A percentile compares a stretch with the other conserved stretches of the same genome.
These are phyloP conservation scores for Suhomyces yuchorum DNA, from an alignment of 1,139 yeast species.

Conservation along the genomic window DNA sequence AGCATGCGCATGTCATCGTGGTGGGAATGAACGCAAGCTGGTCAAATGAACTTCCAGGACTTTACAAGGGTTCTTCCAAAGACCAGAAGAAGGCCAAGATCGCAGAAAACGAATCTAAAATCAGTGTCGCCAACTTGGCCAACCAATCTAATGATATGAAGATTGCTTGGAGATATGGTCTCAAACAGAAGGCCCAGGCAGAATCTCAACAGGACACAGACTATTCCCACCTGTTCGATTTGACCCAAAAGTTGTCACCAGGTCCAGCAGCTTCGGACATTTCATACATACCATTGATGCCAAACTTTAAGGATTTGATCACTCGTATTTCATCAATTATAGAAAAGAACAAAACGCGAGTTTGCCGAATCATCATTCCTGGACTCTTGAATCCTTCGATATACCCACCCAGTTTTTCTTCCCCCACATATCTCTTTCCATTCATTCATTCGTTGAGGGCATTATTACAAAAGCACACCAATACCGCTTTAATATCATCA, in stretches of 20 bases:
- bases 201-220: conserved; percentile 12
- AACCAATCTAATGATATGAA: conserved; percentile 52
- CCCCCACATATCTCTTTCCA: conserved; percentile 54
- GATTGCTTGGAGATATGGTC: conserved; percentile 87
- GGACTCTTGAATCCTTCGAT: conserved; percentile 76
- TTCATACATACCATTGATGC: conserved; percentile 48
- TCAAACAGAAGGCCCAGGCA: conserved; percentile 43
- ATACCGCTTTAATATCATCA: conserved; percentile 53
- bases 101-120: conserved; percentile 57
- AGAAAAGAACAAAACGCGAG: conserved; percentile 36
- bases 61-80: conserved; percentile 68
- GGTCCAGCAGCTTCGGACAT: conserved; percentile 66
- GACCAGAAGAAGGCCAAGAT: conserved; percentile 66
- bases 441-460: conserved; percentile 64
- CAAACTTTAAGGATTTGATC: conserved; percentile 29
- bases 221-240: conserved; percentile 73
- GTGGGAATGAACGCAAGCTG: conserved; percentile 64
- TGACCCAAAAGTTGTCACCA: conserved; percentile 69
- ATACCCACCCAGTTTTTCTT: conserved; percentile 58
- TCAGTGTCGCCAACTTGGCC: conserved; percentile 68
- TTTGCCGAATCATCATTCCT: conserved; percentile 74
- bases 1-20: conserved; percentile 64
- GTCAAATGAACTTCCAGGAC: conserved; percentile 78
- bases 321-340: conserved; percentile 46
- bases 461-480: conserved; percentile 50